phyloP scores from a whole-genome alignment of 257 asterid species.

The Capsicum pubescens region DNA sequence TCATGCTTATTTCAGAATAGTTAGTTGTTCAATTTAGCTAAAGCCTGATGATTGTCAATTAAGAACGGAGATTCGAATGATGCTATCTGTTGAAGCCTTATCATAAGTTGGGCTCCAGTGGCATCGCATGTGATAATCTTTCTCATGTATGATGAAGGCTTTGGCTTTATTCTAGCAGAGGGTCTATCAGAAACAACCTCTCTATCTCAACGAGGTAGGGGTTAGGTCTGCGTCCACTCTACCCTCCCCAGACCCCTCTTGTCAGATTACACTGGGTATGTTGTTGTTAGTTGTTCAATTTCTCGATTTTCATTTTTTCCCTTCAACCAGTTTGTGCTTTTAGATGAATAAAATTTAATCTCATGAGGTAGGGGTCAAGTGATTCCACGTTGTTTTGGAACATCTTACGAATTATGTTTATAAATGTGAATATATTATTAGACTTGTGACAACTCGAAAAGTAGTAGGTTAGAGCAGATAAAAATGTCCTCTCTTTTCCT shows the following conservation, averaged over 20 bases:
- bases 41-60: conserved; percentile 27
- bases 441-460: neutral
- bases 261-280: too few relatives aligned
- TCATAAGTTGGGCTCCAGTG: conserved; percentile 22
- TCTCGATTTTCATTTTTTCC: neutral
- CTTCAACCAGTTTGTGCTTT: neutral
- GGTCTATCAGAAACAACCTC: too few relatives aligned
- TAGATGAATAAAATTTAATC: neutral
- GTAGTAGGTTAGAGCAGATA: conserved; percentile 3
- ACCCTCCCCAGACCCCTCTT: too few relatives aligned
- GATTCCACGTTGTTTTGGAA: conserved; percentile 15
- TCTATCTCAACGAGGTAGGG: too few relatives aligned
- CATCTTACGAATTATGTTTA: neutral
- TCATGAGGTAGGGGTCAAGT: neutral
- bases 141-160: conserved; percentile 22
- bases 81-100: conserved; percentile 26
- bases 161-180: too few relatives aligned
- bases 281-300: too few relatives aligned
- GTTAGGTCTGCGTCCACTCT: too few relatives aligned
- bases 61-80: conserved; percentile 31
- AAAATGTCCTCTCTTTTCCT: neutral
- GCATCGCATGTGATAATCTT: conserved; percentile 24
- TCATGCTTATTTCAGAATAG: neutral
- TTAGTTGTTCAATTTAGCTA: neutral
- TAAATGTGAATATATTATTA: neutral